These are phyloP conservation scores for Carex cristatella DNA, from an alignment of 176 grass and related monocot genomes.

Conservation along the genomic window DNA sequence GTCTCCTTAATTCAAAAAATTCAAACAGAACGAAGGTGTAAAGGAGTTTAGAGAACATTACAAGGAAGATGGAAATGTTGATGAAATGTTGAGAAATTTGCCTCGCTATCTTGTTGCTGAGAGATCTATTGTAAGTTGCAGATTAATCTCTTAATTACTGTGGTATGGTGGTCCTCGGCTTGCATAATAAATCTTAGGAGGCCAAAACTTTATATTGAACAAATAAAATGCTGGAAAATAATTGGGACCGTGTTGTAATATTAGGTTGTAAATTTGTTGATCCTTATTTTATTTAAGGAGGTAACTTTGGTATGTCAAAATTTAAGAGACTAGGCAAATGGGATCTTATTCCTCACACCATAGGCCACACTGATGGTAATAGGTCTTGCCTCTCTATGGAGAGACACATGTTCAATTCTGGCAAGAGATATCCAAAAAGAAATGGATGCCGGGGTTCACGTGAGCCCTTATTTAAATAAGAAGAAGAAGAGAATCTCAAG, in stretches of 20 bases:
- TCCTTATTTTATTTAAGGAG: background rate
- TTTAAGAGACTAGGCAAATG: conserved; percentile 7
- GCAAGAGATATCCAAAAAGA: too few species aligned
- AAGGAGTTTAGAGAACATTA: conserved; percentile 76
- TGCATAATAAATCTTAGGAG: background rate
- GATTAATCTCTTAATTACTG: conserved; percentile 10
- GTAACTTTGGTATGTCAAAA: background rate
- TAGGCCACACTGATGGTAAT: too few species aligned
- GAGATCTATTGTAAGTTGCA: conserved; percentile 79
- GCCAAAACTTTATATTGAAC: background rate
- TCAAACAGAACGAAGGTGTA: conserved; percentile 64
- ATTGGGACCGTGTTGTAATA: background rate
- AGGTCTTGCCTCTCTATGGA: too few species aligned
- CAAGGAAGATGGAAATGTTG: conserved; percentile 77
- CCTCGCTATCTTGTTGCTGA: conserved; percentile 77
- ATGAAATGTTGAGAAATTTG: conserved; percentile 71
- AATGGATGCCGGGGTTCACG: too few species aligned
- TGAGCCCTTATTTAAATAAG: too few species aligned
- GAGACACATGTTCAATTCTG: too few species aligned
- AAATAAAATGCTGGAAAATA: background rate
- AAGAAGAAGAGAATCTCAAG: background rate
- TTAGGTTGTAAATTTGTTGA: background rate
- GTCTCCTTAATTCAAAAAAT: conserved; percentile 58
- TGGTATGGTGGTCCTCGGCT: background rate
- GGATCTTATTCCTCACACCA: background rate